Base-by-base conservation (phyloP, 192 early-diverging fungal species). In the Lobosporangium transversale region DNA sequence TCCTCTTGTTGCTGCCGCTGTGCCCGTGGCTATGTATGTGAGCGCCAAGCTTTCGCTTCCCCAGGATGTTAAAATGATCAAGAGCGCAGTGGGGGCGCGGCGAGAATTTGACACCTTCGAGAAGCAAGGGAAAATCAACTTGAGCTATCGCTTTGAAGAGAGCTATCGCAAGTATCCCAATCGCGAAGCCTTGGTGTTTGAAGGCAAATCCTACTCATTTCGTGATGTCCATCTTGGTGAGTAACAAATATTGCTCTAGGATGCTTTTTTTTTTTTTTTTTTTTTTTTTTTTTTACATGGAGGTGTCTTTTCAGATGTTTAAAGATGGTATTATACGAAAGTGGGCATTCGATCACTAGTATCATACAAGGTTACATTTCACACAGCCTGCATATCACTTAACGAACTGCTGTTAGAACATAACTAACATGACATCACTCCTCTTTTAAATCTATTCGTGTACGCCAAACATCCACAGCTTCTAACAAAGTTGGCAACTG, bases 1-100 rank as follows among this genome's bases (percentile, higher is more conserved):
- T 21, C 68, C 70, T 20, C 35, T 78, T 45, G 58, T 70, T 18
- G 61, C 67, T 18, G 82, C 71, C 21, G 74, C 73, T 40, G 32
- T 80, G 18, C 63, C 83, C 12, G 82, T 69, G 23, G 76, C 69
- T 29, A 79, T 86, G 82, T 86, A 86, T 49, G 50, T 80, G 2
- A 76, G 80, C 52, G 65, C 84, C n/a, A 79, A 68, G 54, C 55
- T 80, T 7, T 36, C 69, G 1, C n/a, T 86, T 10, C 62, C 68
- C 11, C 59, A 52, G 36, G 84, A 86, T 50, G 53, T 50, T 9
- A 62, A 53, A 17, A 69, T 80, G 24, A 58, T 86, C 29, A 24
- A 27, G 11, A 52, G 58, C 9, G 58, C 66, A 20, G 53, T 67
- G 36, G 30, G 37, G 2, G 30, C 68, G 27, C 60, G 66, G 48